phyloP scores from a whole-genome alignment of 1,139 yeast genomes.

The Komagataea norvegica region DNA sequence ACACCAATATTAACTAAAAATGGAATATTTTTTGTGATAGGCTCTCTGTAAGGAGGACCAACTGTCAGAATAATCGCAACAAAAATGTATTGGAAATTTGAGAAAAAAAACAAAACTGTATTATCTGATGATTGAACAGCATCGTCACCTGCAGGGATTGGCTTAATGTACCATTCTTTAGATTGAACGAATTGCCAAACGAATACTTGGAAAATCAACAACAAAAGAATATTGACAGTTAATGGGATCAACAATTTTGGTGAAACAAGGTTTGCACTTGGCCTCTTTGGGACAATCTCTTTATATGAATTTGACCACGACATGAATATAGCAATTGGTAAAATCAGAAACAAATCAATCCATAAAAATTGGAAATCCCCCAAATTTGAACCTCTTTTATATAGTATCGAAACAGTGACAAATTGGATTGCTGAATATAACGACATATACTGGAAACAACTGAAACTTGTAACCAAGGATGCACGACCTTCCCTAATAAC shows the following conservation, averaged over 20 bases:
- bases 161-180: constrained; percentile 73
- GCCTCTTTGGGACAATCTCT: constrained; percentile 62
- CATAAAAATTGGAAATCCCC: constrained; percentile 97
- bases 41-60: constrained; percentile 94
- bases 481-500: constrained; percentile 94
- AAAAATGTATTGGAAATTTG: constrained; percentile 86
- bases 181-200: constrained; percentile 60
- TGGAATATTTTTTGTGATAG: constrained; percentile 63
- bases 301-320: constrained; percentile 89
- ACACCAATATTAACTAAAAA: constrained; percentile 57
- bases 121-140: constrained; percentile 86
- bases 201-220: constrained; percentile 59
- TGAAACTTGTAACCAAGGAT: constrained; percentile 87
- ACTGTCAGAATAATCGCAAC: constrained; percentile 77
- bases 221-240: constrained; percentile 61
- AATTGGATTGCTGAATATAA: constrained; percentile 95
- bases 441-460: constrained; percentile 98
- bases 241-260: constrained; percentile 82
- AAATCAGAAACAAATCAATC: constrained; percentile 83
- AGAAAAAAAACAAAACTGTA: constrained; percentile 71
- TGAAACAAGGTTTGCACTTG: constrained; percentile 90
- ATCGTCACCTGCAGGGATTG: constrained; percentile 81
- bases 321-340: constrained; percentile 95
- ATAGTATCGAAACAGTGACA: constrained; percentile 75
- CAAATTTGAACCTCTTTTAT: constrained; percentile 83